Percentiles rank a stretch among this genome's conserved stretches.
Evolutionary conservation across 148 eudicot species (phyloP).

Genomic region (Tetragonia tetragonoides): DNA sequence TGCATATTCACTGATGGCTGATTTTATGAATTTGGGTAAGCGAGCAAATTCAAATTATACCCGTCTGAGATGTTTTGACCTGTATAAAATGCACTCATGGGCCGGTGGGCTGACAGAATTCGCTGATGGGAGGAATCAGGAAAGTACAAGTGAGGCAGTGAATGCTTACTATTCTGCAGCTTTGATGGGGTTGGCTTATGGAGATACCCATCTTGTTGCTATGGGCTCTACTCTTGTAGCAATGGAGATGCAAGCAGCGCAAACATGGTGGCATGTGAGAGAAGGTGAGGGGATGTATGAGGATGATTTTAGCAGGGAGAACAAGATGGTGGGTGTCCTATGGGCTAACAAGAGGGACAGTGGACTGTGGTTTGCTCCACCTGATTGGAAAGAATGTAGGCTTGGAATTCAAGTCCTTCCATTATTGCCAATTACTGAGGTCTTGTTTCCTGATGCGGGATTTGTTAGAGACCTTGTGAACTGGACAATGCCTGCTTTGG

Average conservation of each 20-base stretch:
- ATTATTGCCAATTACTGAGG: slow-evolving; percentile 61
- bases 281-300: slow-evolving; percentile 54
- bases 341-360: slow-evolving; percentile 86
- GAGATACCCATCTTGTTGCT: slow-evolving; percentile 66
- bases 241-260: slow-evolving; percentile 69
- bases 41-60: slow-evolving; percentile 45
- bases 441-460: slow-evolving; percentile 53
- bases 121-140: slow-evolving; percentile 84
- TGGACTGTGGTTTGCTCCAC: slow-evolving; percentile 84
- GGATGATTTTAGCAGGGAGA: slow-evolving; percentile 50
- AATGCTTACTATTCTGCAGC: slow-evolving; percentile 90
- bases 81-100: slow-evolving; percentile 94
- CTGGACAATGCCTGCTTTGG: slow-evolving; percentile 69
- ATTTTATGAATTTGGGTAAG: slow-evolving; percentile 73
- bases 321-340: slow-evolving; percentile 64
- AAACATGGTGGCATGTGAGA: slow-evolving; percentile 87
- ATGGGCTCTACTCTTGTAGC: slow-evolving; percentile 65
- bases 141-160: slow-evolving; percentile 88
- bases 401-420: slow-evolving; percentile 87
- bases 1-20: slow-evolving; percentile 80
- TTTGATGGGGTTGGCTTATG: slow-evolving; percentile 87
- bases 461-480: slow-evolving; percentile 63
- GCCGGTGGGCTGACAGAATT: slow-evolving; percentile 88
- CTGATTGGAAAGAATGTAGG: slow-evolving; percentile 75
- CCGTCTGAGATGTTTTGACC: slow-evolving; percentile 76